phyloP scores from a whole-genome alignment of 176 grass and related monocot species.

The Aegilops longissima region DNA sequence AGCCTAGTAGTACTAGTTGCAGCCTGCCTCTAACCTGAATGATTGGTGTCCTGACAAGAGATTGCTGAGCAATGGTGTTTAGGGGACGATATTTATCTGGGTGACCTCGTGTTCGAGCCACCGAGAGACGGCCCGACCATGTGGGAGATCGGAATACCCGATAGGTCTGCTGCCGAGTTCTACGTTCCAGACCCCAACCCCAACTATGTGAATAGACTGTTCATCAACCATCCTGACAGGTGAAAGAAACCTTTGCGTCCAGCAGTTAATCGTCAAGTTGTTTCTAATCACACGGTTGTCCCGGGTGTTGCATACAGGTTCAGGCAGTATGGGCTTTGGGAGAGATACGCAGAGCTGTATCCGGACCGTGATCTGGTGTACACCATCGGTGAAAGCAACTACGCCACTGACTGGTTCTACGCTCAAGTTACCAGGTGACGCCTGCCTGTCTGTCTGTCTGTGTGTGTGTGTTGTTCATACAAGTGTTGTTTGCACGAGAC shows the following conservation, averaged over 20 bases:
- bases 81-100: conserved; percentile 72
- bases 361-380: conserved; percentile 64
- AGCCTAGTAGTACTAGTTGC: background rate
- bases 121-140: conserved; percentile 81
- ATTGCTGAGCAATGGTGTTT: background rate
- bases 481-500: background rate
- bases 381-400: conserved; percentile 67
- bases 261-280: background rate
- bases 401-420: conserved; percentile 80
- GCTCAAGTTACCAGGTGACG: conserved; percentile 85
- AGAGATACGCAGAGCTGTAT: conserved; percentile 80
- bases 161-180: conserved; percentile 74
- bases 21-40: no score
- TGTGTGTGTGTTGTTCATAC: background rate
- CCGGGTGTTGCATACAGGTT: conserved; percentile 41
- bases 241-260: conserved; percentile 19
- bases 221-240: conserved; percentile 73
- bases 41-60: background rate
- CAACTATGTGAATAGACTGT: conserved; percentile 66
- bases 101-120: conserved; percentile 66
- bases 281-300: background rate
- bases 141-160: conserved; percentile 84
- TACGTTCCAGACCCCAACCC: conserved; percentile 82
- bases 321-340: conserved; percentile 93
- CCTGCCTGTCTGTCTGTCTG: background rate